Evolutionary conservation across 139 green algal species (phyloP), one percentile per base, ranked within the genome.

Genomic region (Mychonastes homosphaera): DNA sequence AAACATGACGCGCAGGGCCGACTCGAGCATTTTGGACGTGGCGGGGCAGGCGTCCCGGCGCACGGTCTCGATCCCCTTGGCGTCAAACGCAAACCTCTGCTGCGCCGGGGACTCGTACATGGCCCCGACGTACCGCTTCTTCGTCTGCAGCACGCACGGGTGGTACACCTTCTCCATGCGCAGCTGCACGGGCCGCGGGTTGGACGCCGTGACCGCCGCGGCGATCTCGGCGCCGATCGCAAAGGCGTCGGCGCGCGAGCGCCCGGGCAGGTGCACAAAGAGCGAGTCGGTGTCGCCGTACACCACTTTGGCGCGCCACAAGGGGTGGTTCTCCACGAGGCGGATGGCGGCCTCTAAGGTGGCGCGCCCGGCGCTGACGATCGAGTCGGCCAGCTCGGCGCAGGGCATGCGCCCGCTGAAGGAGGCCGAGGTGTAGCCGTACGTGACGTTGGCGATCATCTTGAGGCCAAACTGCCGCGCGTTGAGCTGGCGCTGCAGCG

Each of bases 111-210:
- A 69, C 73, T 96, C 89, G 65, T 92, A 96, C 45, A 72, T 73
- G 54, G 83, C 84, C 5, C 92, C 92, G 41, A 97, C 92, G 65
- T 98, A 98, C 19, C 92, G 84, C 81, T 98, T 98, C 81, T 98
- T 98, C 52, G 90, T 89, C 46, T 67, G 61, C 53, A 98, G 86
- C 15, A 96, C 61, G 73, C 89, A 96, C 19, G 87, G 86, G 43
- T 90, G 79, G 75, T 97, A 98, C 50, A 95, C 86, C 77, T 98
- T 98, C 64, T 98, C 92, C 53, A 98, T 64, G 63, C 95, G 93
- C 3, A 98, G 80, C 0, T 64, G 76, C 2, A 98, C 79, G 3
- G 92, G 92, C 0, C 75, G 45, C 3, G 90, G 91, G 59, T 96
- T 96, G 62, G 75, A 69, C 0, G 81, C 78, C 1, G 92, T 97